Conservation (phyloP, 1,284 basidiomycete genomes). For the Rhodotorula sp. region DNA sequence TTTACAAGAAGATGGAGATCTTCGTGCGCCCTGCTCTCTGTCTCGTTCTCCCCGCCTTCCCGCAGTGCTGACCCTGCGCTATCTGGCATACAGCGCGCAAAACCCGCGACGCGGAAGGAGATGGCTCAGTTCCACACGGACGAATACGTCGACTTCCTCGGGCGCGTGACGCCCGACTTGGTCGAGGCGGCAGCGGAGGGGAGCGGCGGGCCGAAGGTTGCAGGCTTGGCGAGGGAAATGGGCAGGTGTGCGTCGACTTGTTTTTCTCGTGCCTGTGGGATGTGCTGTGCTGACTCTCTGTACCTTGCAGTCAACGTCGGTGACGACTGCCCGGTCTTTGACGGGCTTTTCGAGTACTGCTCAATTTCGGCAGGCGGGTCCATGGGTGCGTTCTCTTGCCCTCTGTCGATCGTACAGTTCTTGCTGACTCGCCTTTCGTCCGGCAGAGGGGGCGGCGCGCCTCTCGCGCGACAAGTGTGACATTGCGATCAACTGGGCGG, state of each 20-base stretch:
- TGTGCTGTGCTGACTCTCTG: not conserved
- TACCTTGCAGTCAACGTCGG: slow-evolving; percentile 70
- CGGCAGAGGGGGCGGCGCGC: slow-evolving; percentile 88
- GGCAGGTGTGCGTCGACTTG: slow-evolving; percentile 47
- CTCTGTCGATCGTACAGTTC: too few relatives aligned
- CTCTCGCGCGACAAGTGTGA: slow-evolving; percentile 96
- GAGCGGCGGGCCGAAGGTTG: slow-evolving; percentile 29
- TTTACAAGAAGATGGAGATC: slow-evolving; percentile 56
- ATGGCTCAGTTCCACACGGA: slow-evolving; percentile 95
- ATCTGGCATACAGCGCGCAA: slow-evolving; percentile 72
- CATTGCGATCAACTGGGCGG: slow-evolving; percentile 98
- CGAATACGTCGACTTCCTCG: slow-evolving; percentile 88
- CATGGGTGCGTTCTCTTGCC: slow-evolving; percentile 69
- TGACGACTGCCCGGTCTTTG: slow-evolving; percentile 98
- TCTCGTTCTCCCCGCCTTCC: not conserved
- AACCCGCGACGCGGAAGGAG: slow-evolving; percentile 97
- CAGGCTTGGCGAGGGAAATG: slow-evolving; percentile 64
- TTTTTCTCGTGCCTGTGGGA: not conserved
- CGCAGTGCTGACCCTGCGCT: not conserved
- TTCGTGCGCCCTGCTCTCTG: slow-evolving; percentile 46
- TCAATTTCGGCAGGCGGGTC: slow-evolving; percentile 97
- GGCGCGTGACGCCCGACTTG: slow-evolving; percentile 71
- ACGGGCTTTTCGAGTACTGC: slow-evolving; percentile 97
- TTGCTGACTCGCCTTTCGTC: not conserved
- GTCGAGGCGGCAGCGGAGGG: slow-evolving; percentile 40